These are phyloP conservation scores for Kalmusia sp. DNA, from an alignment of 2,329 filamentous ascomycete species.

Conservation along the genomic window DNA sequence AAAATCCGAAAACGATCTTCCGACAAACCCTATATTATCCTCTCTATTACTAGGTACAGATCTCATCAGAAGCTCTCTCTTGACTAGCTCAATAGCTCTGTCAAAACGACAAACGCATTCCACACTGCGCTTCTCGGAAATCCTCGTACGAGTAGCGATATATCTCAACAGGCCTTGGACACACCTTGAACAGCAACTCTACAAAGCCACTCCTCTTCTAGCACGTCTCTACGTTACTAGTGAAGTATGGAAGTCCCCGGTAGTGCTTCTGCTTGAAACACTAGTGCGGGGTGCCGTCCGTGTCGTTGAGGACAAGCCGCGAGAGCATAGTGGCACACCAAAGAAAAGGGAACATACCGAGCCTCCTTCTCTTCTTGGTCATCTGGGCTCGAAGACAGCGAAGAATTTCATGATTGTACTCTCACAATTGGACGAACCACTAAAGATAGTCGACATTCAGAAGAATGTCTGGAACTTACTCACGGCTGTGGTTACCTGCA, in stretches of 20 bases:
- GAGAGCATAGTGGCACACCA: constrained; percentile 11
- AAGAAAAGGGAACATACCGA: constrained; percentile 59
- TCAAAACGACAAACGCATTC: constrained; percentile 69
- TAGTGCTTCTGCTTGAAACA: constrained; percentile 74
- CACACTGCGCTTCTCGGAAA: constrained; percentile 71
- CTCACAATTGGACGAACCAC: constrained; percentile 77
- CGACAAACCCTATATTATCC: constrained; percentile 78
- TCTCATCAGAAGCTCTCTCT: constrained; percentile 50
- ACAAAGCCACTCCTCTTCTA: constrained; percentile 79
- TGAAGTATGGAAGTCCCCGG: constrained; percentile 69
- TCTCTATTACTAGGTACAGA: constrained; percentile 66
- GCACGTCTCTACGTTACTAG: constrained; percentile 77
- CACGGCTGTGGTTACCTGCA: constrained; percentile 82
- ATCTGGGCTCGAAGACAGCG: constrained; percentile 81
- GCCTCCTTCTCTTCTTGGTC: constrained; percentile 91
- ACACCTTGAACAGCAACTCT: constrained; percentile 77
- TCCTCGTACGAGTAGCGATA: constrained; percentile 73
- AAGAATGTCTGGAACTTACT: constrained; percentile 83
- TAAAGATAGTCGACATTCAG: constrained; percentile 69
- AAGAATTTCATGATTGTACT: constrained; percentile 84
- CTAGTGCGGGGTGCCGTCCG: constrained; percentile 75
- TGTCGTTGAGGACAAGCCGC: constrained; percentile 47
- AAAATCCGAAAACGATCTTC: constrained; percentile 71
- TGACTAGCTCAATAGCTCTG: constrained; percentile 43
- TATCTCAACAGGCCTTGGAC: constrained; percentile 68